Evolutionary conservation across 371 early-diverging fungal genomes (phyloP).

Genomic region (Nematocida sp.): DNA sequence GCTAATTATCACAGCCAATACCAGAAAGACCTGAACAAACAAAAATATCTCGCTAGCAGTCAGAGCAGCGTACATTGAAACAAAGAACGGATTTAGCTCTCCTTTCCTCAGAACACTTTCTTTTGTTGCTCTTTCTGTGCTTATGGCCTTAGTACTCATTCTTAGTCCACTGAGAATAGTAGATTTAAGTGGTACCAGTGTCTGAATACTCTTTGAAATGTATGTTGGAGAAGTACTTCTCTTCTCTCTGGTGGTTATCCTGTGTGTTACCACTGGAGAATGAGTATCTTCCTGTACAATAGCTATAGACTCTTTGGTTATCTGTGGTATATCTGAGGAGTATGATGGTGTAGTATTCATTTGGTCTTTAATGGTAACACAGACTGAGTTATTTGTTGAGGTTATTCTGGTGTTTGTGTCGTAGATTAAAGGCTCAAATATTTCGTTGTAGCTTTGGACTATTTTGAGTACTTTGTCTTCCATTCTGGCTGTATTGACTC

Average conservation of each 20-base stretch:
- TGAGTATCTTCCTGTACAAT: no score
- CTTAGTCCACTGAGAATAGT: no score
- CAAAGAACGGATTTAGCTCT: constrained; percentile 6
- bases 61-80: not conserved
- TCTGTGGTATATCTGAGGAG: no score
- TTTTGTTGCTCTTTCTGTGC: no score
- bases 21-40: constrained; percentile 40
- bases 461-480: not conserved
- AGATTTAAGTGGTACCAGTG: no score
- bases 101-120: not conserved
- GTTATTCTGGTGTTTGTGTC: not conserved
- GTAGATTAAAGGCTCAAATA: not conserved
- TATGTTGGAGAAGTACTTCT: no score
- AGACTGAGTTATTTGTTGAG: not conserved
- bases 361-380: constrained; percentile 14
- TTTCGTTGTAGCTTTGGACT: constrained; percentile 8
- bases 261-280: no score
- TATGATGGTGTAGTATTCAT: not conserved
- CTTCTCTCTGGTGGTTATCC: no score
- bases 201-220: no score
- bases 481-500: constrained; percentile 3
- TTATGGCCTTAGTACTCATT: no score
- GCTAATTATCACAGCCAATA: constrained; percentile 14
- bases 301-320: no score
- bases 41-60: constrained; percentile 2